These are phyloP conservation scores for Fusarium sp. DNA, from an alignment of 2,329 filamentous ascomycete genomes.

Conservation along the genomic window DNA sequence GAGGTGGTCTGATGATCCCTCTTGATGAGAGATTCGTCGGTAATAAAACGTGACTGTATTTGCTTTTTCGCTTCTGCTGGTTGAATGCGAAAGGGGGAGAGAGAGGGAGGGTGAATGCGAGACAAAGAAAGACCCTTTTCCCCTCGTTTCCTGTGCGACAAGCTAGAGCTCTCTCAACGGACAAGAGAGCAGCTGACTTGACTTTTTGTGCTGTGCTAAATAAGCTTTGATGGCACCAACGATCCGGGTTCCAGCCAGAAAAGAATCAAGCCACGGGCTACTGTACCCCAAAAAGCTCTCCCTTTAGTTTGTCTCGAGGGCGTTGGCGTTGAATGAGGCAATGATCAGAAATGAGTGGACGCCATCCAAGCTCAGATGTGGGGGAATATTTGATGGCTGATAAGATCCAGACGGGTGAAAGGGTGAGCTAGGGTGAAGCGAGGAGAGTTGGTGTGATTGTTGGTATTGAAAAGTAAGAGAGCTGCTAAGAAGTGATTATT, in stretches of 20 bases:
- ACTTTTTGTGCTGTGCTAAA: constrained; percentile 2
- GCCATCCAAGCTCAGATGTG: constrained; percentile 11
- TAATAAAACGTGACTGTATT: neutral
- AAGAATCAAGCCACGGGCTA: neutral
- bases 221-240: constrained; percentile 19
- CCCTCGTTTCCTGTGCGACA: constrained; percentile 35
- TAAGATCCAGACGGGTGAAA: constrained; percentile 11
- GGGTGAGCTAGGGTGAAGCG: neutral
- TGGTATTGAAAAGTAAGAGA: neutral
- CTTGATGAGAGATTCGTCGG: neutral
- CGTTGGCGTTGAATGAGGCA: neutral
- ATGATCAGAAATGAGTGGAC: constrained; percentile 23
- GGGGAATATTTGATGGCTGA: constrained; percentile 31
- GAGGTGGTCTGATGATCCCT: neutral
- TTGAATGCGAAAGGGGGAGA: neutral
- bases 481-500: neutral
- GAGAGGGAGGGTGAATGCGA: neutral
- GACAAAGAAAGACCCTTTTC: constrained; percentile 12
- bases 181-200: constrained; percentile 1
- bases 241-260: constrained; percentile 1
- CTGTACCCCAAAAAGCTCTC: neutral
- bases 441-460: neutral
- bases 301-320: neutral
- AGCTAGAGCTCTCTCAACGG: neutral
- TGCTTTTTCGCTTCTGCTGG: constrained; percentile 13